phyloP scores from a whole-genome alignment of 805 yeast genomes.

The Debaryomyces prosopidis region DNA sequence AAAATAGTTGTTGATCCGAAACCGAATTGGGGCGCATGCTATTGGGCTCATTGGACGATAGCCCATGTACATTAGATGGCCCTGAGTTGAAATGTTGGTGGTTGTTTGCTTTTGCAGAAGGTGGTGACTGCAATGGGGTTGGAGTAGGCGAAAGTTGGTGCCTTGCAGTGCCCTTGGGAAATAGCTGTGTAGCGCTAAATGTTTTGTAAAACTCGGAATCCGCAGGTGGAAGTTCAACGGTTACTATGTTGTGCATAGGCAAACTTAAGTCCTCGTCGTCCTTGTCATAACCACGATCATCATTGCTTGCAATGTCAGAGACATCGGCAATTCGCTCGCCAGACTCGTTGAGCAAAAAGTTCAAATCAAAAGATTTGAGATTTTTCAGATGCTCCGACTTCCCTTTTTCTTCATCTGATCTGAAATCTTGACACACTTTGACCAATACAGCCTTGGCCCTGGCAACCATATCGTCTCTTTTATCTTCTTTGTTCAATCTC shows the following conservation, averaged over 20 bases:
- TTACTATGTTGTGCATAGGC: slow-evolving; percentile 4
- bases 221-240: slow-evolving; percentile 7
- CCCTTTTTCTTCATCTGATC: neutral
- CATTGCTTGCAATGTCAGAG: neutral
- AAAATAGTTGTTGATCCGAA: neutral
- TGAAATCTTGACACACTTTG: neutral
- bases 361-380: slow-evolving; percentile 8
- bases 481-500: neutral
- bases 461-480: neutral
- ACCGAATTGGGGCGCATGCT: neutral
- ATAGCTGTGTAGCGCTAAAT: slow-evolving; percentile 8
- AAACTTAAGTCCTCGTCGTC: slow-evolving; percentile 5
- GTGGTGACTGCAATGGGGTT: neutral
- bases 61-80: too few relatives aligned
- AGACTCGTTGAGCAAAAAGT: slow-evolving; percentile 9
- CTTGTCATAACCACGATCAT: neutral
- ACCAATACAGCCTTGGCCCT: slow-evolving; percentile 5
- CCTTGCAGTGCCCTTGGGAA: slow-evolving; percentile 1
- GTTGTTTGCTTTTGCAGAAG: neutral
- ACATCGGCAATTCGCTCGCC: neutral
- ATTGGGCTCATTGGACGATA: neutral
- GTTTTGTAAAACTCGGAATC: slow-evolving; percentile 2
- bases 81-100: neutral
- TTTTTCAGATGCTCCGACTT: neutral
- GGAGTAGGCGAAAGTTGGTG: neutral